phyloP scores from a whole-genome alignment of 2,329 filamentous ascomycete species.

The Metarhizium sp. region DNA sequence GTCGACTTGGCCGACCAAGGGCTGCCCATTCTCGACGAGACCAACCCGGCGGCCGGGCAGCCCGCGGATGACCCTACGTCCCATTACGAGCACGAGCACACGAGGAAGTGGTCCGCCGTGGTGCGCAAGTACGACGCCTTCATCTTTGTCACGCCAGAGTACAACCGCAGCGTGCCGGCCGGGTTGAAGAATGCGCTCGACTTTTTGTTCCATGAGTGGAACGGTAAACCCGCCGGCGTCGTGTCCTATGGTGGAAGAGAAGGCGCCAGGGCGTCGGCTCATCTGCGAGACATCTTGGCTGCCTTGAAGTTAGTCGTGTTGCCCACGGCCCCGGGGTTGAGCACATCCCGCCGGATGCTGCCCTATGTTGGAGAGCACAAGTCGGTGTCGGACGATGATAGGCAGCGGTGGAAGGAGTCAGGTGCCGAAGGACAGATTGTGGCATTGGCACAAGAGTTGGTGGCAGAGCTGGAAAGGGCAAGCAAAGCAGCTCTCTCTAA shows the following conservation, averaged over 20 bases:
- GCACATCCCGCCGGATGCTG: neutral
- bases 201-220: constrained; percentile 50
- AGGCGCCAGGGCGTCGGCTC: constrained; percentile 16
- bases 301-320: neutral
- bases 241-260: constrained; percentile 44
- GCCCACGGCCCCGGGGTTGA: neutral
- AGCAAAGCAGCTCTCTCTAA: too few species aligned
- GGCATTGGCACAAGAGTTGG: neutral
- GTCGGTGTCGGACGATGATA: neutral
- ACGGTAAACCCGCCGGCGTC: constrained; percentile 41
- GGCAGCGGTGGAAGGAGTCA: neutral
- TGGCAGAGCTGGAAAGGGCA: too few species aligned
- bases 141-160: constrained; percentile 42
- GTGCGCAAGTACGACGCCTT: constrained; percentile 17
- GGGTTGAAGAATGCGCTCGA: constrained; percentile 54
- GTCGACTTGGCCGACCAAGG: constrained; percentile 29
- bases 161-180: constrained; percentile 46
- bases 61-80: constrained; percentile 16
- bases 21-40: constrained; percentile 37
- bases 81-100: constrained; percentile 29
- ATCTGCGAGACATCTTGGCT: neutral
- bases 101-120: constrained; percentile 11
- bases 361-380: neutral
- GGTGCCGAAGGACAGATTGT: neutral
- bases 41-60: constrained; percentile 26